Evolutionary conservation across 371 early-diverging fungal species (phyloP), one percentile per base, ranked within the genome.

Genomic region (Lichtheimia hyalospora): DNA sequence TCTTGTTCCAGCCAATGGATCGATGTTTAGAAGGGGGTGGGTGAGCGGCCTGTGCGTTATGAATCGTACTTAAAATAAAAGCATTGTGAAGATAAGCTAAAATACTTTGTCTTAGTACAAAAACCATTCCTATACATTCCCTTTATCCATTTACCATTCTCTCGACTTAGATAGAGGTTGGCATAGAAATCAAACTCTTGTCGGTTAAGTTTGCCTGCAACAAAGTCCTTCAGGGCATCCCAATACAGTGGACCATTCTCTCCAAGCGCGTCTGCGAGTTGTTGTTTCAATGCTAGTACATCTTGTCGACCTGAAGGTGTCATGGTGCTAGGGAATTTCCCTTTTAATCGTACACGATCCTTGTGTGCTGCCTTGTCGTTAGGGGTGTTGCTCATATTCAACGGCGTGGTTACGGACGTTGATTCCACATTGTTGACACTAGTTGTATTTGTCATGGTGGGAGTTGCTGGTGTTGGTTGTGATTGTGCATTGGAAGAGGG

Each of bases 171-270:
- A 53, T 88, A 86, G 27, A 88, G 68, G 67, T 86, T 84, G 34
- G 88, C 88, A 67, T 87, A 89, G 75, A 87, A 88, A 70, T 92
- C 90, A 58, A 92, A 91, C 58, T 90, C 90, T 63, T 87, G 86
- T 25, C 88, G 79, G 60, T 89, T 89, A 23, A 89, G 80, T 61
- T 84, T 89, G 67, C 91, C 90, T 51, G 82, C 83, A 28, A 92
- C 86, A 72, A 92, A 92, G 41, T 89, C 88, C 41, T 85, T 82
- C 50, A 92, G 73, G 5, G 89, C 84, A 54, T 86, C 75, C 92
- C 92, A 92, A 62, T 92, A 92, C 2, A 83, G 69, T 5, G 88
- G 87, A 7, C 89, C 92, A 62, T 89, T 87, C 54, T 89, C 90
- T 46, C 92, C 92, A 2, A 92, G 77, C 1, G 88, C 87, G 57